Conservation (phyloP, 2,329 filamentous ascomycete genomes). For the Tolypocladium sp. region DNA sequence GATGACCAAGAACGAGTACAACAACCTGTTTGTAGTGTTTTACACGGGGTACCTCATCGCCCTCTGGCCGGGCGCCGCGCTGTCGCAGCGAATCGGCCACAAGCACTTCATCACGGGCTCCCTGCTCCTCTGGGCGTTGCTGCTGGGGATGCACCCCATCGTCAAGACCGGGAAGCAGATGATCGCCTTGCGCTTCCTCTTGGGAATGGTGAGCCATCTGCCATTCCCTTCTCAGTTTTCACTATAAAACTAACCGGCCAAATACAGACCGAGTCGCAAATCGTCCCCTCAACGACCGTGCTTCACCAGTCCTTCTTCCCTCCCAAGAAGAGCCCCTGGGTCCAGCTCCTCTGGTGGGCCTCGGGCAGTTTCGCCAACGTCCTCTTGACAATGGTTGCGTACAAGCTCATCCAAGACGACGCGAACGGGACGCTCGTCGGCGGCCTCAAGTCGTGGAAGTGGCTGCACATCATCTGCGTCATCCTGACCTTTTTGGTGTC, state of each 20-base stretch:
- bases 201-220: conserved; percentile 10
- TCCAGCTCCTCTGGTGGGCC: conserved; percentile 18
- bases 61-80: conserved; percentile 11
- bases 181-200: conserved; percentile 11
- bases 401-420: conserved; percentile 15
- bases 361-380: conserved; percentile 17
- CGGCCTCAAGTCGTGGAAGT: conserved; percentile 20
- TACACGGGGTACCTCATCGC: conserved; percentile 14
- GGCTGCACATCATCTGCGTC: conserved; percentile 47
- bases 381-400: conserved; percentile 16
- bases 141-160: conserved; percentile 13
- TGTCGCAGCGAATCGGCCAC: conserved; percentile 12
- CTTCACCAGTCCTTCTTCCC: conserved; percentile 18
- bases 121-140: conserved; percentile 11
- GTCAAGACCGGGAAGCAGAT: conserved; percentile 11
- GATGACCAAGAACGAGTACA: conserved; percentile 12
- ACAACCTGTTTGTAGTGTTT: conserved; percentile 12
- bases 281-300: conserved; percentile 16
- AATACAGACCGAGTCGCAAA: conserved; percentile 15
- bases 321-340: conserved; percentile 17
- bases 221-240: neutral
- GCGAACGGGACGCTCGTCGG: conserved; percentile 6
- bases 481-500: conserved; percentile 37
- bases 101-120: conserved; percentile 13
- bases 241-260: neutral